Conservation (phyloP, 352 stramenopile species). For the Peronospora belbahrii region DNA sequence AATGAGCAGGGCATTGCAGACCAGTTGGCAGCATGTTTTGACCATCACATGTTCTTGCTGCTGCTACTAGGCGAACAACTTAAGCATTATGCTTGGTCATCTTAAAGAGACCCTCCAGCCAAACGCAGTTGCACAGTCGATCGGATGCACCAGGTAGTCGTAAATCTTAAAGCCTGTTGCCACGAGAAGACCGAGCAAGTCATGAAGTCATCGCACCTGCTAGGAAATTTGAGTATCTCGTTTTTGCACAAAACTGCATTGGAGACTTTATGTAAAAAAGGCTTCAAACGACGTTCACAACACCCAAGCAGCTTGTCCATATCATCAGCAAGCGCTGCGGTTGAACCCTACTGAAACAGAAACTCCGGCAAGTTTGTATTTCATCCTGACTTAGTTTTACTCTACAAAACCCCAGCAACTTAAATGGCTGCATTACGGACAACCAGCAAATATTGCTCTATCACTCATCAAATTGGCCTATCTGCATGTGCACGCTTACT, state of each 20-base stretch:
- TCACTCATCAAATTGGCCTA: background rate
- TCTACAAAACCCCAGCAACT: conserved; percentile 49
- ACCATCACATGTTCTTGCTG: conserved; percentile 64
- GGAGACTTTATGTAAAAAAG: no score
- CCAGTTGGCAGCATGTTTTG: conserved; percentile 62
- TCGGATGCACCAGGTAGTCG: conserved; percentile 69
- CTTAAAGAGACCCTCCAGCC: conserved; percentile 69
- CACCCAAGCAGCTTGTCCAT: conserved; percentile 39
- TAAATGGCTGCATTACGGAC: conserved; percentile 11
- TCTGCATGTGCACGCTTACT: conserved; percentile 1
- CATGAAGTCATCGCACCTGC: conserved; percentile 73
- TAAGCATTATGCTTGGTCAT: conserved; percentile 52
- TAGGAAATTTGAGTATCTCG: conserved; percentile 74
- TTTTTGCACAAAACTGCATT: conserved; percentile 78
- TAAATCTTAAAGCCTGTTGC: conserved; percentile 45
- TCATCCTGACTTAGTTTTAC: background rate
- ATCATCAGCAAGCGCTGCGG: conserved; percentile 43
- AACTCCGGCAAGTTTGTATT: conserved; percentile 28
- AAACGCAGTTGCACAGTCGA: conserved; percentile 63
- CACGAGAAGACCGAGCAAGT: conserved; percentile 75
- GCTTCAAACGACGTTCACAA: conserved; percentile 68
- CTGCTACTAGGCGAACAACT: conserved; percentile 48
- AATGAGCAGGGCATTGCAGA: conserved; percentile 70
- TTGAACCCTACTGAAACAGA: conserved; percentile 56
- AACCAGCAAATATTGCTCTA: conserved; percentile 9